Conservation (phyloP, 1,284 basidiomycete genomes). For the Pseudozyma pruni region DNA sequence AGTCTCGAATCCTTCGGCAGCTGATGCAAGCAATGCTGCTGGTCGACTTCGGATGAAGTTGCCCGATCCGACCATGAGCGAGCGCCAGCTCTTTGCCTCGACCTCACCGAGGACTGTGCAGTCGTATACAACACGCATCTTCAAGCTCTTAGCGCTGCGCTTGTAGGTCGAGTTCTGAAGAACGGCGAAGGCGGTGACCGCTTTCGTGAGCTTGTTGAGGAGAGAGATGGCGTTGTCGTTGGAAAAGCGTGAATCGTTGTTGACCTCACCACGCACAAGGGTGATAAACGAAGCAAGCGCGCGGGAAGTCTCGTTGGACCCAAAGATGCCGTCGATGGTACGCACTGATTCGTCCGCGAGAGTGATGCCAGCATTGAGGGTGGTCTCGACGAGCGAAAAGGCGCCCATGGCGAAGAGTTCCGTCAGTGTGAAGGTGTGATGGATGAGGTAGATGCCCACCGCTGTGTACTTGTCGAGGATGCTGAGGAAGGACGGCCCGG, state of each 20-base stretch:
- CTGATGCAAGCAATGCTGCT: conserved; percentile 18
- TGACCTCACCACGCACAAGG: conserved; percentile 70
- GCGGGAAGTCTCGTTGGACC: conserved; percentile 71
- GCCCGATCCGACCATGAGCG: conserved; percentile 52
- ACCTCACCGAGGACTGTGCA: conserved; percentile 69
- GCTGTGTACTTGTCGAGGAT: conserved; percentile 72
- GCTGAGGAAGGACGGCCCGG: conserved; percentile 67
- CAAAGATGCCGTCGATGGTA: conserved; percentile 71
- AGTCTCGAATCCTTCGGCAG: conserved; percentile 17
- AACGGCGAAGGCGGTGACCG: conserved; percentile 72
- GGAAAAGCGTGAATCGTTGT: conserved; percentile 62
- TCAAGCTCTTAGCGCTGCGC: conserved; percentile 62
- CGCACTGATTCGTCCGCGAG: conserved; percentile 71
- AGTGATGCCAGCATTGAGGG: conserved; percentile 41
- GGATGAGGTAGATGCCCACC: conserved; percentile 71
- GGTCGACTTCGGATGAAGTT: conserved; percentile 43
- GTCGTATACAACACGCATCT: conserved; percentile 70
- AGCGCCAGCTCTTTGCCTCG: conserved; percentile 60
- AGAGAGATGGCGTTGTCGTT: conserved; percentile 55
- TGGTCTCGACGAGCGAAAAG: conserved; percentile 68
- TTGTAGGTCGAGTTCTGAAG: conserved; percentile 71
- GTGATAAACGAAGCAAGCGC: conserved; percentile 71
- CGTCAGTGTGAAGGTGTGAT: conserved; percentile 71
- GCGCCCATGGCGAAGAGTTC: conserved; percentile 72
- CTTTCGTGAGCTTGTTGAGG: conserved; percentile 69